Base-by-base conservation (phyloP, 2,329 filamentous ascomycete genomes). In the Cytospora schulzeri region DNA sequence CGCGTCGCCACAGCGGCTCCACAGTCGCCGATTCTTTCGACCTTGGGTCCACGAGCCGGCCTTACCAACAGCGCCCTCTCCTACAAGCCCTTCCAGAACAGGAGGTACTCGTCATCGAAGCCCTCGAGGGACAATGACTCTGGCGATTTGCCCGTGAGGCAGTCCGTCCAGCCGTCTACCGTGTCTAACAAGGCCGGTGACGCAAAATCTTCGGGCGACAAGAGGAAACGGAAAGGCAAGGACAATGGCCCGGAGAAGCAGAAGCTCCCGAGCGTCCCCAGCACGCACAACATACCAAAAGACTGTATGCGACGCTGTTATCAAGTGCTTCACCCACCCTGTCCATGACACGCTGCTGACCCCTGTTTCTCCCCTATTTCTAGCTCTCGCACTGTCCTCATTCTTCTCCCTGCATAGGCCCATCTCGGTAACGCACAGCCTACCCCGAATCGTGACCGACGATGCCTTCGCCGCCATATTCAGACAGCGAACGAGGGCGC, bases 351-450 rank as follows among this genome's bases (percentile, higher is more conserved):
- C 50, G 22, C 50, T 57, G 45, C 63, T 74, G 55, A 64, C 62
- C n/a, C 29, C 28, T 57, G 17, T 31, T 38, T 68, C 6, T 69
- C 26, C 50, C 22, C 28, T 57, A 17, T 31, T n/a, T 68, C 6
- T 69, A 98, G 95, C 96, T 73, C 85, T 98, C 67, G 89, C 91
- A 68, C 83, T 97, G 54, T 95, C 94, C 9, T 90, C 90, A 57
- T 98, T 99, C 83, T 98, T 98, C 82, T 96, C 93, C 68, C 90
- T 96, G 69, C 92, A 99, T 79, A 89, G 95, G 67, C 95, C 95
- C 54, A 94, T 99, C 73, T 96, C 92, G 62, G 87, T 97, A 69
- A 93, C 89, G 57, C 88, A 89, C 71, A 89, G 90, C 70, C 89
- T 97, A 73, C 95, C 91, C 63, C 88, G 86, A 71, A 81, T 84